phyloP scores from a whole-genome alignment of 768 basidiomycete species.

The Kwoniella newhampshirensis region DNA sequence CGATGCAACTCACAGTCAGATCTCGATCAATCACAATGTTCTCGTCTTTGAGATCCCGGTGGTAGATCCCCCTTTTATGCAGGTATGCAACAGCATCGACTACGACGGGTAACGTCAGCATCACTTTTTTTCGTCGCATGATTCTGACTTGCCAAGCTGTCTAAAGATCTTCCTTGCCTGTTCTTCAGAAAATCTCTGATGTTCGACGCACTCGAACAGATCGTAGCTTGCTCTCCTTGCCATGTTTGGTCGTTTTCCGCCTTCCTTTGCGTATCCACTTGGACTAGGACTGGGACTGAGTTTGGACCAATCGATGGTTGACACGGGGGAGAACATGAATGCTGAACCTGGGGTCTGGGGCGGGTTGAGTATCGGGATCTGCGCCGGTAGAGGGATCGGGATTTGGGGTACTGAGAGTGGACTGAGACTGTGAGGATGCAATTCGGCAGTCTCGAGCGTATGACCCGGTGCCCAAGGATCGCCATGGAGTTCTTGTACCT shows the following conservation, averaged over 20 bases:
- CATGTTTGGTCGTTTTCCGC: conserved; percentile 52
- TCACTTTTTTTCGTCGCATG: background rate
- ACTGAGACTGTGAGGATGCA: background rate
- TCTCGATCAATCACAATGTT: conserved; percentile 57
- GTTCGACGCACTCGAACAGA: conserved; percentile 91
- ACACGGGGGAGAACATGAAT: conserved; percentile 10
- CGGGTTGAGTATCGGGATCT: conserved; percentile 1
- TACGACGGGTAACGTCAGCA: too few relatives aligned
- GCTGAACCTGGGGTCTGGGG: conserved; percentile 20
- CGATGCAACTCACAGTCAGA: conserved; percentile 60
- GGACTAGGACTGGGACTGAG: conserved; percentile 5
- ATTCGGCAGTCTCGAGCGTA: conserved; percentile 15
- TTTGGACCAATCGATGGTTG: conserved; percentile 17
- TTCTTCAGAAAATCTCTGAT: conserved; percentile 73
- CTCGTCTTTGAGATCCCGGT: conserved; percentile 57
- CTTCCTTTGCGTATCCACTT: background rate
- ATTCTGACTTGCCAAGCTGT: conserved; percentile 61
- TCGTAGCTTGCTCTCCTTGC: conserved; percentile 78
- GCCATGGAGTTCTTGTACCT: conserved; percentile 93
- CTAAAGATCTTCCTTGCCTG: conserved; percentile 79
- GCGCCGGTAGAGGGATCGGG: conserved; percentile 2
- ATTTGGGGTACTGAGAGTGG: conserved; percentile 14
- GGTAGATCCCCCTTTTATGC: conserved; percentile 54
- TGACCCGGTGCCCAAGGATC: conserved; percentile 66
- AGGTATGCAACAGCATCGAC: conserved; percentile 81